Conservation (phyloP, 2,329 filamentous ascomycete genomes). For the Neofusicoccum kwambonambiense region DNA sequence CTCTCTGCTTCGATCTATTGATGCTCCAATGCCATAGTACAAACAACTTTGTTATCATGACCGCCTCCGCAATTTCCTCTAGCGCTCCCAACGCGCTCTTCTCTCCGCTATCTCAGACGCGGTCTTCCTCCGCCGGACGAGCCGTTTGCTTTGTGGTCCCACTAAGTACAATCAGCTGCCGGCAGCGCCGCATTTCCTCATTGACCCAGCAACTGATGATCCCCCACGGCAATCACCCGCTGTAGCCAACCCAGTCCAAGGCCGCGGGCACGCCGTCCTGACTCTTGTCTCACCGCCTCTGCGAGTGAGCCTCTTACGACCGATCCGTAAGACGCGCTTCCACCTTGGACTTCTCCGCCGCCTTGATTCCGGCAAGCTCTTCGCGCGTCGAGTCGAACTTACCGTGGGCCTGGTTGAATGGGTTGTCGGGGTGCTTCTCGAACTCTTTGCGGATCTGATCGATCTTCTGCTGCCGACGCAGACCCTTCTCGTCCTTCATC, state of each 20-base stretch:
- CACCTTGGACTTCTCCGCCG: constrained; percentile 69
- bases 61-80: neutral
- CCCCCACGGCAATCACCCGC: constrained; percentile 13
- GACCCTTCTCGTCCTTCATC: constrained; percentile 79
- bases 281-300: constrained; percentile 8
- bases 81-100: neutral
- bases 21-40: neutral
- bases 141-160: neutral
- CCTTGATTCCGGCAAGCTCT: constrained; percentile 66
- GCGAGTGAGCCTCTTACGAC: neutral
- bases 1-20: constrained; percentile 11
- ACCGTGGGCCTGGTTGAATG: constrained; percentile 81
- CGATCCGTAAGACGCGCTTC: constrained; percentile 62
- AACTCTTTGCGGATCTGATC: constrained; percentile 88
- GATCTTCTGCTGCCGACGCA: constrained; percentile 80
- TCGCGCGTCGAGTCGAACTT: constrained; percentile 76
- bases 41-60: neutral
- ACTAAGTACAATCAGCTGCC: neutral
- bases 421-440: constrained; percentile 90
- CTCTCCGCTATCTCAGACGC: neutral
- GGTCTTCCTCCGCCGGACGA: neutral
- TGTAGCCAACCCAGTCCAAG: neutral
- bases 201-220: constrained; percentile 10
- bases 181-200: neutral
- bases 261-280: neutral